phyloP scores from a whole-genome alignment of 805 yeast species.

The Wickerhamiella sergipiensis region DNA sequence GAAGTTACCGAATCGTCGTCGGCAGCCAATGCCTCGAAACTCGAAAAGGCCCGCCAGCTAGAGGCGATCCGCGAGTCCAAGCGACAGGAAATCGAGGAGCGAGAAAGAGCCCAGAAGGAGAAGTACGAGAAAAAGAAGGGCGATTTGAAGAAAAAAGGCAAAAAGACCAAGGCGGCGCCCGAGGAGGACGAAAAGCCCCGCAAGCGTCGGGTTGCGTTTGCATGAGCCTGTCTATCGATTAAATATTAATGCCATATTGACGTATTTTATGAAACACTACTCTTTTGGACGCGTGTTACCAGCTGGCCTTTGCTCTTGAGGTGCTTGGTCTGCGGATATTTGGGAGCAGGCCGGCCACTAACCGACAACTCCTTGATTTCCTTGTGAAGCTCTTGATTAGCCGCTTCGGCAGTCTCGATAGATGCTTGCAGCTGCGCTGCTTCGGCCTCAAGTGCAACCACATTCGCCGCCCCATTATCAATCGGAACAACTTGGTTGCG shows the following conservation, averaged over 20 bases:
- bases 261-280: neutral
- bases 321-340: too few species aligned
- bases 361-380: too few species aligned
- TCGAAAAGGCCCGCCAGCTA: conserved; percentile 77
- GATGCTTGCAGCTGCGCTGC: too few species aligned
- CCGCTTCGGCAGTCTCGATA: too few species aligned
- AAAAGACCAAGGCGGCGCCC: neutral
- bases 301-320: too few species aligned
- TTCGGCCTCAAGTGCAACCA: too few species aligned
- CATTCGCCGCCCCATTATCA: too few species aligned
- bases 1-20: conserved; percentile 76
- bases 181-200: neutral
- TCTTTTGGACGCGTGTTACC: neutral
- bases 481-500: too few species aligned
- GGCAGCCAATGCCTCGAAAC: conserved; percentile 65
- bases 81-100: conserved; percentile 74
- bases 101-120: conserved; percentile 54
- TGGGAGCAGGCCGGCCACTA: too few species aligned
- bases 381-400: too few species aligned
- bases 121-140: conserved; percentile 64
- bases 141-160: conserved; percentile 52
- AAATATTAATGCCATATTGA: neutral
- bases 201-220: conserved; percentile 1
- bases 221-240: neutral
- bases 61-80: conserved; percentile 83